Evolutionary conservation across 2,329 filamentous ascomycete genomes (phyloP), one percentile per base, ranked within the genome.

Genomic region (Pseudofabraea citricarpa): DNA sequence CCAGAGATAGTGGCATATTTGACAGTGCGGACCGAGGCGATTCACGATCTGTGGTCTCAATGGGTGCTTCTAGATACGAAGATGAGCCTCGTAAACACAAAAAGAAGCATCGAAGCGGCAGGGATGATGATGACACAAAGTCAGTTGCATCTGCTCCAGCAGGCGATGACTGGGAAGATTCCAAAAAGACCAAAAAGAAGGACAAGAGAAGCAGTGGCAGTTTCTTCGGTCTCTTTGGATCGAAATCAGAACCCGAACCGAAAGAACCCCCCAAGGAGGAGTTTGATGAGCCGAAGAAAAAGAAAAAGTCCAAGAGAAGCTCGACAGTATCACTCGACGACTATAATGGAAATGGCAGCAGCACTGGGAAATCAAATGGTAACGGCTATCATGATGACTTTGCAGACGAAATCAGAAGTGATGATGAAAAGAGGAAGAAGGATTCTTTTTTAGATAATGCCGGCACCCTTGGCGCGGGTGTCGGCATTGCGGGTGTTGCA

Each of bases 401-500:
- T 31, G 43, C 19, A 10, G 23, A 48, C 26, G 50, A 44, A 7
- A 35, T 32, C 19, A 39, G 47, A 40, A 55, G 53, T 33, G 52
- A 58, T 44, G 50, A 44, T 22, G 56, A 58, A 32, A 56, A 48
- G 40, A 58, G 40, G 24, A 47, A 55, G 45, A 56, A 68, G 63
- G 64, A 73, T 67, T 78, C 78, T 83, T 83, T 83, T 82, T 82
- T 83, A 83, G 80, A 66, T 83, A 79, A 76, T 73, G 76, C 80
- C 79, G 79, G 70, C 74, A 83, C 73, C 74, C 71, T 75, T 78
- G 79, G 79, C 79, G 76, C 74, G 72, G 78, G 79, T 83, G 79
- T 69, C 78, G 79, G 80, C 75, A 61, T 75, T 65, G 72, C 69
- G 68, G 71, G 72, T 64, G 70, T 67, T 61, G 71, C 65, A 51